Percentiles rank a stretch among this genome's conserved stretches.
Conservation (phyloP, 192 early-diverging fungal genomes). For the Allomyces javanicus region DNA sequence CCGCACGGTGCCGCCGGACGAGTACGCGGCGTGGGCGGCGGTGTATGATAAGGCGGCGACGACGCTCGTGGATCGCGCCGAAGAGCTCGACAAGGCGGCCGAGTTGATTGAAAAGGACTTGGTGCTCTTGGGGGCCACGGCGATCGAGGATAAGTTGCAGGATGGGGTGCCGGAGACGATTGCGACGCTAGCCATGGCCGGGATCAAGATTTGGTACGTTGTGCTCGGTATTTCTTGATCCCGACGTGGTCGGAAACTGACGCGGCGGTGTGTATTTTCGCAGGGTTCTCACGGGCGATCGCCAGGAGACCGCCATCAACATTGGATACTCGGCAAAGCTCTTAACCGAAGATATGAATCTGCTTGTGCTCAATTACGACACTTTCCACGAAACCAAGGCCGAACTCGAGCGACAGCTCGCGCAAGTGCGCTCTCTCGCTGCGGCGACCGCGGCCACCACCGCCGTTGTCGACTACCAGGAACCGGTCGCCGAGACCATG, state of each 20-base stretch:
- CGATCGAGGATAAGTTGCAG: constrained; percentile 96
- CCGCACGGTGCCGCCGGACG: constrained; percentile 71
- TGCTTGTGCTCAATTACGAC: constrained; percentile 80
- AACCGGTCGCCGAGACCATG: no score
- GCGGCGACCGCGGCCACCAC: no score
- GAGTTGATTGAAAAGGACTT: constrained; percentile 89
- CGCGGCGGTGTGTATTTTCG: neutral
- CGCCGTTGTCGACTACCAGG: no score
- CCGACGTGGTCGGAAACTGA: neutral
- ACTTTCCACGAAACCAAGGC: constrained; percentile 74
- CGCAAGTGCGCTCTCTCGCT: neutral
- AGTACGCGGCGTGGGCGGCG: constrained; percentile 64
- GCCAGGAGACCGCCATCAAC: constrained; percentile 98
- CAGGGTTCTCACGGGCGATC: constrained; percentile 84
- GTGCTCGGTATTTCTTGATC: no score
- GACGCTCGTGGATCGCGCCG: constrained; percentile 3
- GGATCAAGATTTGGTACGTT: constrained; percentile 65
- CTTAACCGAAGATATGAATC: constrained; percentile 84
- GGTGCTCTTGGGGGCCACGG: constrained; percentile 83
- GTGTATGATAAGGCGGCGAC: constrained; percentile 56
- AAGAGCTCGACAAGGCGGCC: constrained; percentile 39
- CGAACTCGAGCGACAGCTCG: neutral
- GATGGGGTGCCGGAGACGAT: constrained; percentile 98
- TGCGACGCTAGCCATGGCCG: constrained; percentile 79
- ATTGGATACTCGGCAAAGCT: constrained; percentile 95